These are phyloP conservation scores for Magnolia sinica DNA, from an alignment of 164 flowering plant species.

Conservation along the genomic window DNA sequence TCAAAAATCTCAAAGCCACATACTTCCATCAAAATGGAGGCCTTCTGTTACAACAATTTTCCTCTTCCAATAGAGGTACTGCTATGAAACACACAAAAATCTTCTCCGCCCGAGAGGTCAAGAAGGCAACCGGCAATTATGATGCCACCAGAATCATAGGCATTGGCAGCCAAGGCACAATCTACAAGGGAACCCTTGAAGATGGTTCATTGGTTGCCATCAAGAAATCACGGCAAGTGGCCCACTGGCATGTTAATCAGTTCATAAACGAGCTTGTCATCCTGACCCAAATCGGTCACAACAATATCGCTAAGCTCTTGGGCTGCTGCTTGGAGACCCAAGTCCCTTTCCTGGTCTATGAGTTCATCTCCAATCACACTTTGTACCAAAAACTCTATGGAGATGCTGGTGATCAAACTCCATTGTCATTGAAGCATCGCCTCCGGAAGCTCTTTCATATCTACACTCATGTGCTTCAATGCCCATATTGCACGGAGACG, in stretches of 20 bases:
- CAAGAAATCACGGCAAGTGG: constrained; percentile 13
- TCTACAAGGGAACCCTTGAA: constrained; percentile 16
- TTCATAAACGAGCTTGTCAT: constrained; percentile 24
- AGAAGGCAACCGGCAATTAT: not conserved
- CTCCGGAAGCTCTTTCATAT: constrained; percentile 10
- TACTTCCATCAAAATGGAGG: too few relatives aligned
- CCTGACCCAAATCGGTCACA: constrained; percentile 17
- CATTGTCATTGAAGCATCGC: not conserved
- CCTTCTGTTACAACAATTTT: too few relatives aligned
- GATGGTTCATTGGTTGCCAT: constrained; percentile 14
- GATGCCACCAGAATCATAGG: constrained; percentile 3
- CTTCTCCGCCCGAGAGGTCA: not conserved
- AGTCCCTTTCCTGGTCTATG: constrained; percentile 15
- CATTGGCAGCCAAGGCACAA: constrained; percentile 11
- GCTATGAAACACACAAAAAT: not conserved
- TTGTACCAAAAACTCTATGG: constrained; percentile 2
- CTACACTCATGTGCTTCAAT: constrained; percentile 12
- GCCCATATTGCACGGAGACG: constrained; percentile 14
- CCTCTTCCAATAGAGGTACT: too few relatives aligned
- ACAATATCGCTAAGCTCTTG: constrained; percentile 17
- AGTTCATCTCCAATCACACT: constrained; percentile 8
- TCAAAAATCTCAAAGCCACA: too few relatives aligned
- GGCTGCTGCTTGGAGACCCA: constrained; percentile 22
- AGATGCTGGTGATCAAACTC: not conserved
- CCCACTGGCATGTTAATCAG: constrained; percentile 9